These are phyloP conservation scores for Trametes hirsuta DNA, from an alignment of 1,284 basidiomycete species.

Conservation along the genomic window DNA sequence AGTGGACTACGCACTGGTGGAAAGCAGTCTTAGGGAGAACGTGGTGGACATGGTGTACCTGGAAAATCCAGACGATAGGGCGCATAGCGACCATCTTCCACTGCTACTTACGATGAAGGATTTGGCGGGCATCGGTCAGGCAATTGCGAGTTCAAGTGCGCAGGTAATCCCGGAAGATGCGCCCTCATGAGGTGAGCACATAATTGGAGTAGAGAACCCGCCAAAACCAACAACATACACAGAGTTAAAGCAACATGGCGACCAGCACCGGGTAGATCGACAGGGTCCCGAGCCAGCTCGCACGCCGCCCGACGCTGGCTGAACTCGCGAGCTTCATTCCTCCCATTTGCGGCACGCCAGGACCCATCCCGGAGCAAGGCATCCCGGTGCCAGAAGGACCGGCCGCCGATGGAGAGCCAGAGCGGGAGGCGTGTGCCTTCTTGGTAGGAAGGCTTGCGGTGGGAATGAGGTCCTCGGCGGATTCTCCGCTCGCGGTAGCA, in stretches of 20 bases:
- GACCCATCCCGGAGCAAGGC: constrained; percentile 13
- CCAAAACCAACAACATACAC: neutral
- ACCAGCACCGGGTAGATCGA: constrained; percentile 7
- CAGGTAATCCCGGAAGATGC: neutral
- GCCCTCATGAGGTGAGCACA: neutral
- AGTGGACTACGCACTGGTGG: constrained; percentile 33
- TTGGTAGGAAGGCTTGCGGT: constrained; percentile 20
- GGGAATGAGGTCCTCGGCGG: constrained; percentile 7
- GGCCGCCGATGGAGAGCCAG: neutral
- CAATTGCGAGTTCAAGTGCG: neutral
- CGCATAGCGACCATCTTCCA: constrained; percentile 33
- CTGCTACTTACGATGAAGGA: constrained; percentile 24
- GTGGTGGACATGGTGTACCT: constrained; percentile 28
- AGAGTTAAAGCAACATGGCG: constrained; percentile 14
- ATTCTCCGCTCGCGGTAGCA: neutral
- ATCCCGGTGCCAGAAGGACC: neutral
- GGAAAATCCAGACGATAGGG: constrained; percentile 29
- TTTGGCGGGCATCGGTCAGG: constrained; percentile 8
- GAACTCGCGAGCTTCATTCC: constrained; percentile 18
- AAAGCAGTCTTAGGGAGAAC: constrained; percentile 20
- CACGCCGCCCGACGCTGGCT: neutral
- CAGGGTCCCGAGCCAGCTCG: neutral
- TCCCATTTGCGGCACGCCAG: constrained; percentile 9
- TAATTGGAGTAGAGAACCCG: neutral
- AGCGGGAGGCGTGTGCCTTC: constrained; percentile 6